Percentiles rank a stretch among this genome's conserved stretches.
phyloP scores from a whole-genome alignment of 306 rosid species.

The Pterocarpus santalinus region DNA sequence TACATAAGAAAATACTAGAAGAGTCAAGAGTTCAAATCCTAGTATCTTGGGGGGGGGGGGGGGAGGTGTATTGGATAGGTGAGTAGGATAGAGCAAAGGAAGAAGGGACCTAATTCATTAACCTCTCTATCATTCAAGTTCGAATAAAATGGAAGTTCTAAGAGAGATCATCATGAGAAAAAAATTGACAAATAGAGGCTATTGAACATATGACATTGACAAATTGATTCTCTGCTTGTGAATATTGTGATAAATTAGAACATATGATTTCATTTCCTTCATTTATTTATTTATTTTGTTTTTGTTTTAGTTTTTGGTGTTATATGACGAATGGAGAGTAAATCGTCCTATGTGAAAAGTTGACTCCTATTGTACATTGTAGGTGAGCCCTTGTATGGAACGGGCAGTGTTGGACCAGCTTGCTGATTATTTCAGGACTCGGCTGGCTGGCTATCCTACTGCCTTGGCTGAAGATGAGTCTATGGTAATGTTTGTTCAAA shows the following conservation, averaged over 20 bases:
- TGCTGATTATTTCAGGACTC: constrained; percentile 76
- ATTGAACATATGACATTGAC: too few relatives aligned
- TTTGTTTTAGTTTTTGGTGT: neutral
- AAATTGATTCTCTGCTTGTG: too few relatives aligned
- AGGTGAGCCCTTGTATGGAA: constrained; percentile 98
- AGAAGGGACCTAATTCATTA: too few relatives aligned
- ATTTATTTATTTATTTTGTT: neutral
- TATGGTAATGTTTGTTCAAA: constrained; percentile 60
- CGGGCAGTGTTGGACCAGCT: constrained; percentile 92
- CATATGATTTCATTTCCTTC: constrained; percentile 6
- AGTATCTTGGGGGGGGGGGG: too few relatives aligned
- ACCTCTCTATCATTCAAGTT: too few relatives aligned
- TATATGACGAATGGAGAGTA: constrained; percentile 26
- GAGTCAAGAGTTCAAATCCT: too few relatives aligned
- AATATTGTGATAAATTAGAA: neutral
- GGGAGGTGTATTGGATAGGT: too few relatives aligned
- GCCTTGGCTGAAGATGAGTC: constrained; percentile 88
- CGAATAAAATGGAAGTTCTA: too few relatives aligned
- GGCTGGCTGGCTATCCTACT: constrained; percentile 88
- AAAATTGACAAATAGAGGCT: too few relatives aligned
- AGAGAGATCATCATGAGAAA: too few relatives aligned
- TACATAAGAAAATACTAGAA: too few relatives aligned
- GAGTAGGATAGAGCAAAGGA: too few relatives aligned
- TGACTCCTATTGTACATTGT: constrained; percentile 40
- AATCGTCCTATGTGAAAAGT: constrained; percentile 32